Evolutionary conservation across 176 grass and related monocot genomes (phyloP).

Genomic region (Tuctoria greenei): DNA sequence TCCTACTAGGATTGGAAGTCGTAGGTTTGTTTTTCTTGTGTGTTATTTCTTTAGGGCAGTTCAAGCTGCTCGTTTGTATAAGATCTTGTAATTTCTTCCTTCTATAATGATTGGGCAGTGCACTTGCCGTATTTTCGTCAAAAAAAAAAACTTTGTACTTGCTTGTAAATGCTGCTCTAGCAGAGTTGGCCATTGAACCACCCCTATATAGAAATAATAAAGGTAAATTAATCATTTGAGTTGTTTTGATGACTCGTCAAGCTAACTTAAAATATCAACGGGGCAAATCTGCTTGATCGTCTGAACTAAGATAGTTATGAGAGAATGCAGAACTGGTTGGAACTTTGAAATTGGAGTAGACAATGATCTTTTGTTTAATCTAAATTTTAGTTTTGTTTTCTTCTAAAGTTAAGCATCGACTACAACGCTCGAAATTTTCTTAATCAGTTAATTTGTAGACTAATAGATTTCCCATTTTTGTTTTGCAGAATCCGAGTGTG

Average conservation of each 20-base stretch:
- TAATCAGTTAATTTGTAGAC: conserved; percentile 3
- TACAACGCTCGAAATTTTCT: not conserved
- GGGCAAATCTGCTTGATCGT: not conserved
- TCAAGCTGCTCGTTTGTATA: too few species aligned
- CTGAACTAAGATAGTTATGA: not conserved
- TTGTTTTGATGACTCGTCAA: not conserved
- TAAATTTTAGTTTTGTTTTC: not conserved
- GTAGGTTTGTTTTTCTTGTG: too few species aligned
- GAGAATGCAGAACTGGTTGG: not conserved
- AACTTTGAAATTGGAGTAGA: not conserved
- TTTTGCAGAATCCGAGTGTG: conserved; percentile 35
- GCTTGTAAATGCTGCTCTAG: not conserved
- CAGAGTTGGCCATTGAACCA: not conserved
- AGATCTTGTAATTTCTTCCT: too few species aligned
- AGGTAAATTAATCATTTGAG: not conserved
- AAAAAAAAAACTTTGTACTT: too few species aligned
- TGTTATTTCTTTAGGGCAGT: too few species aligned
- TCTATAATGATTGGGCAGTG: too few species aligned
- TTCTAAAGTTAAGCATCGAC: not conserved
- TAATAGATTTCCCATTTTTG: not conserved
- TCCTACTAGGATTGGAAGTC: too few species aligned
- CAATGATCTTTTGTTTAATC: conserved; percentile 5
- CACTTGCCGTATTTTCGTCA: too few species aligned
- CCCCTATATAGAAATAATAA: not conserved
- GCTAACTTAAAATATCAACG: not conserved